Conservation (phyloP, 306 rosid genomes). For the Castanea crenata region DNA sequence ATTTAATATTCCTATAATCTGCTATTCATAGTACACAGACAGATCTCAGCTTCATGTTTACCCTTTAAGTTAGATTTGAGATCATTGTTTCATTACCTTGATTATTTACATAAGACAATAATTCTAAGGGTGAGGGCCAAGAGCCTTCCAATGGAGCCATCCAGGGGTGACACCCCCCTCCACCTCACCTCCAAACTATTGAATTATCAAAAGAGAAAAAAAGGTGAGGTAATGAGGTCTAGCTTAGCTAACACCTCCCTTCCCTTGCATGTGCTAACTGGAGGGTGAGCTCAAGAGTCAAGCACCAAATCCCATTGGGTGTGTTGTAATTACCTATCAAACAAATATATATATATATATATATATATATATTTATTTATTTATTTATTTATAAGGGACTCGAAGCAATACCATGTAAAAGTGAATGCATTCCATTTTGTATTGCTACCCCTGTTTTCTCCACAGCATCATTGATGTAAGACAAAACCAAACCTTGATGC, state of each 20-base stretch:
- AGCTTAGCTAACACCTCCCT: no score
- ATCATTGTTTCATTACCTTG: neutral
- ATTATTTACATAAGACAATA: neutral
- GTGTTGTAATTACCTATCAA: no score
- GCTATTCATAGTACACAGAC: neutral
- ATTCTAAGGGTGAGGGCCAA: neutral
- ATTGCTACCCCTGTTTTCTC: neutral
- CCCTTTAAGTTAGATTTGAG: neutral
- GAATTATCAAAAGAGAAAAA: no score
- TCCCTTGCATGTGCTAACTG: no score
- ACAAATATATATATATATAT: no score
- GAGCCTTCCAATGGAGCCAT: no score
- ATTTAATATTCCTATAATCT: neutral
- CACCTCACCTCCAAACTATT: no score
- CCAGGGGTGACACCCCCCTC: no score
- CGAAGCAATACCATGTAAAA: neutral
- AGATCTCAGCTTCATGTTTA: neutral
- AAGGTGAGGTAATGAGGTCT: no score
- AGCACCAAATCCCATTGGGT: no score
- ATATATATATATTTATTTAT: no score
- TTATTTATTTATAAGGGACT: neutral
- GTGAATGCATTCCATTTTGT: neutral
- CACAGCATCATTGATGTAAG: neutral
- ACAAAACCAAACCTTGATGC: neutral
- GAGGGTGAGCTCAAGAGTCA: no score